A percentile compares a stretch with the other conserved stretches of the same genome.
Conservation (phyloP, 139 green algal genomes). For the Coccomyxa sp. region DNA sequence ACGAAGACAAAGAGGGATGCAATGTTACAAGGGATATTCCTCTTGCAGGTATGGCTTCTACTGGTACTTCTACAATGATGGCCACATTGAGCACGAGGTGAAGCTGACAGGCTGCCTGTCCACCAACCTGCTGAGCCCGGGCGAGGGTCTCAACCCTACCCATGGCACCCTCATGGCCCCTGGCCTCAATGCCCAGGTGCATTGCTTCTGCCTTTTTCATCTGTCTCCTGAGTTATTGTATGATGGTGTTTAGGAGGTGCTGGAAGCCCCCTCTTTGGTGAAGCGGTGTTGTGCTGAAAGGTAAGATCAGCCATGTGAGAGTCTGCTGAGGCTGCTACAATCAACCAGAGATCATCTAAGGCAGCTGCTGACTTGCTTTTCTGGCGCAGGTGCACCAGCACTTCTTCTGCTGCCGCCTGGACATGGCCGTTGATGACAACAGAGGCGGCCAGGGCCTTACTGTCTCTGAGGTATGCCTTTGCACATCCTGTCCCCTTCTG, state of each 20-base stretch:
- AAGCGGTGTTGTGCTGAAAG: neutral
- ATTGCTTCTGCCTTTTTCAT: slow-evolving; percentile 26
- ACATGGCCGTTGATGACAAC: slow-evolving; percentile 70
- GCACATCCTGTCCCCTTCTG: neutral
- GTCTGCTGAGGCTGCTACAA: too few species aligned
- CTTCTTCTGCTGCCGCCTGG: slow-evolving; percentile 78
- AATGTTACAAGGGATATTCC: too few species aligned
- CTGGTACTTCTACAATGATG: slow-evolving; percentile 78
- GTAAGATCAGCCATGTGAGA: neutral
- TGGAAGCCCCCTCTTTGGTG: neutral
- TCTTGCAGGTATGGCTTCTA: slow-evolving; percentile 41
- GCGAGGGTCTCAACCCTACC: slow-evolving; percentile 27
- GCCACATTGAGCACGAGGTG: slow-evolving; percentile 71
- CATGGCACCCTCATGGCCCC: slow-evolving; percentile 67
- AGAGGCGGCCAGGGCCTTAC: slow-evolving; percentile 45
- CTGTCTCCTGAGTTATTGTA: neutral
- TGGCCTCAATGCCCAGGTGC: slow-evolving; percentile 64
- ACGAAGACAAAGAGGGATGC: too few species aligned
- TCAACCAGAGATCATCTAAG: too few species aligned
- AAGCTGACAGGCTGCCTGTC: slow-evolving; percentile 87
- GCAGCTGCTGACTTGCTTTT: too few species aligned
- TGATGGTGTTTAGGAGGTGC: neutral
- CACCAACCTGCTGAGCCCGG: slow-evolving; percentile 29
- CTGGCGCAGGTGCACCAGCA: slow-evolving; percentile 68
- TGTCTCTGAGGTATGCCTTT: slow-evolving; percentile 18